Evolutionary conservation across 1,284 basidiomycete genomes (phyloP), one percentile per base, ranked within the genome.

Genomic region (Cryptococcus sp.): DNA sequence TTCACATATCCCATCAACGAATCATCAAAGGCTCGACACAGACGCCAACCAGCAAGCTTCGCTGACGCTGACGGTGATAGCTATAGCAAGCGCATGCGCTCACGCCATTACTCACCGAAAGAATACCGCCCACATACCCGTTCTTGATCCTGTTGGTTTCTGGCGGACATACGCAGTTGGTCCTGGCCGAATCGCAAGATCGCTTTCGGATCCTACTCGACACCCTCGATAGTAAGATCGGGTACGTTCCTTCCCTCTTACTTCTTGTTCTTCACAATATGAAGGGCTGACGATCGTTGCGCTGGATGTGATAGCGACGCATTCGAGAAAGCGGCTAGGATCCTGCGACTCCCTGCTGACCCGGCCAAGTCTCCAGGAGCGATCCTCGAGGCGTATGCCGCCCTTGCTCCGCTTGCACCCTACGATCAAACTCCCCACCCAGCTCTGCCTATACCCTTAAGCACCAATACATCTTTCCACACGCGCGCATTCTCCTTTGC

Each of bases 71-170:
- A 34, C 29, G 29, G 29, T 10, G 29, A 34, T 34, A 34, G 29
- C 3, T 34, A 13, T 34, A 93, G 93, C 93, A 95, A 91, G 94
- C 91, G 0, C 93, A 97, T 69, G 91, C 94, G 0, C 81, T 96
- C 1, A 96, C 93, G 0, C 83, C 89, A 0, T 77, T 91, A 25
- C 83, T 96, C 11, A 93, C 93, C 0, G 72, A 80, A 37, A 39
- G 62, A 0, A 68, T 81, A 19, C 79, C 80, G 5, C 90, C 91
- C 0, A 66, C 70, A 15, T 96, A 88, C 71, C 94, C 94, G 0
- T 96, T 94, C 80, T 82, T 96, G 39, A 88, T 89, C 0, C 81
- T 96, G 13, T 83, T 97, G 23, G 82, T 94, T 50, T 93, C 91
- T 0, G 94, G 94, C 20, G 93, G 93, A 1, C 93, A 97, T 72